Conservation (phyloP, 2,329 filamentous ascomycete genomes). For the Aspergillus melleus region DNA sequence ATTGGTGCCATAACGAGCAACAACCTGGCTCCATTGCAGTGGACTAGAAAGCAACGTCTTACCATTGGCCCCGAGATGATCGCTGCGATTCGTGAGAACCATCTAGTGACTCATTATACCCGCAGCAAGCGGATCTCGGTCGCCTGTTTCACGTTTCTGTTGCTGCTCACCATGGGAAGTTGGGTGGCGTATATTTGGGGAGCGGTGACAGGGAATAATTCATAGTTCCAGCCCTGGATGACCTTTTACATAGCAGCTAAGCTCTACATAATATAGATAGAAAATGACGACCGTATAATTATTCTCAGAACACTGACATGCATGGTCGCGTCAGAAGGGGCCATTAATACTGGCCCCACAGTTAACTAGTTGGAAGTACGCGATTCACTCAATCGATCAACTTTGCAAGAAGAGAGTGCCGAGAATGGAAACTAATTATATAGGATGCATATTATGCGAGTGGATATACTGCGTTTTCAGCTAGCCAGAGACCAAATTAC, state of each 20-base stretch:
- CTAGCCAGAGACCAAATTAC: too few relatives aligned
- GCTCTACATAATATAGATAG: too few relatives aligned
- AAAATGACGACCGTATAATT: background rate
- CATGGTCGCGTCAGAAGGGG: too few relatives aligned
- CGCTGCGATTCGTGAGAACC: constrained; percentile 43
- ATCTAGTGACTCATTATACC: constrained; percentile 37
- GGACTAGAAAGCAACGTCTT: constrained; percentile 57
- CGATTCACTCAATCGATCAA: too few relatives aligned
- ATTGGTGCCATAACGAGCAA: constrained; percentile 39
- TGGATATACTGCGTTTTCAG: too few relatives aligned
- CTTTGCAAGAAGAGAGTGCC: too few relatives aligned
- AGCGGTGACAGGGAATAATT: constrained; percentile 54
- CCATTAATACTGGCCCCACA: background rate
- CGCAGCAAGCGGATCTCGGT: constrained; percentile 47
- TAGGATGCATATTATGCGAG: too few relatives aligned
- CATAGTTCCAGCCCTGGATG: constrained; percentile 3
- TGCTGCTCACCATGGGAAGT: constrained; percentile 51
- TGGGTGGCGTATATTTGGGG: constrained; percentile 61
- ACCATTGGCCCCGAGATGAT: constrained; percentile 46
- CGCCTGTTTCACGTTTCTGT: constrained; percentile 45
- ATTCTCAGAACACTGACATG: too few relatives aligned
- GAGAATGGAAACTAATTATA: too few relatives aligned
- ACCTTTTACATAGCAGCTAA: too few relatives aligned
- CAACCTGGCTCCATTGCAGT: constrained; percentile 55
- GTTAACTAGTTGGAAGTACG: background rate